Percentiles rank a stretch among this genome's conserved stretches.
phyloP scores from a whole-genome alignment of 148 eudicot species.

The Nepenthes mirabilis region DNA sequence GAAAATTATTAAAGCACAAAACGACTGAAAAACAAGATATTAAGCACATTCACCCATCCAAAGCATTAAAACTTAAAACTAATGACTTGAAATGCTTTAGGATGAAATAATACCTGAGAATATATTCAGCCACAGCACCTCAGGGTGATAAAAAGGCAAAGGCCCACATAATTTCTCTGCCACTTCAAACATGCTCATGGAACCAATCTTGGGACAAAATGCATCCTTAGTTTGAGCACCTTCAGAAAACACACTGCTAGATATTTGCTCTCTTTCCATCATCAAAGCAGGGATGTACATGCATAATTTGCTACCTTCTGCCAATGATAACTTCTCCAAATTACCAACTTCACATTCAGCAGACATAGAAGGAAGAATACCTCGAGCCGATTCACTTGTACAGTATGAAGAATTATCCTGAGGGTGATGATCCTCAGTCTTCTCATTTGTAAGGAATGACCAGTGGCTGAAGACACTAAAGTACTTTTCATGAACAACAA shows the following conservation, averaged over 20 bases:
- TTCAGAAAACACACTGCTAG: slow-evolving; percentile 19
- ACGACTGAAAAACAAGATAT: not conserved
- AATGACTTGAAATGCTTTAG: not conserved
- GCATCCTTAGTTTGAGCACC: slow-evolving; percentile 15
- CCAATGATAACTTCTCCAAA: slow-evolving; percentile 22
- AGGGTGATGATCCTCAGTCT: slow-evolving; percentile 8
- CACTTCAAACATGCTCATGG: slow-evolving; percentile 38
- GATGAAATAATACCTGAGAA: slow-evolving; percentile 44
- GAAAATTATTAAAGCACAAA: not conserved
- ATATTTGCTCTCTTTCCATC: slow-evolving; percentile 17
- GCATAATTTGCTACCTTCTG: slow-evolving; percentile 13
- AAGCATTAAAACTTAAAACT: no score
- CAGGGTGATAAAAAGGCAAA: slow-evolving; percentile 63
- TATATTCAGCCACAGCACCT: slow-evolving; percentile 62
- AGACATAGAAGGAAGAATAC: slow-evolving; percentile 10
- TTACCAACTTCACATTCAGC: slow-evolving; percentile 15
- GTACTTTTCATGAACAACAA: slow-evolving; percentile 50
- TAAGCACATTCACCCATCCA: no score
- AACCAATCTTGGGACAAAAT: slow-evolving; percentile 14
- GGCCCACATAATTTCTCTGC: slow-evolving; percentile 51
- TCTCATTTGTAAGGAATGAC: slow-evolving; percentile 23
- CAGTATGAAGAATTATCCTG: slow-evolving; percentile 6
- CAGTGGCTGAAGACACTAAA: slow-evolving; percentile 66
- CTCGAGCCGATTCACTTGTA: slow-evolving; percentile 9
- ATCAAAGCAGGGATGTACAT: slow-evolving; percentile 15